A percentile compares a stretch with the other conserved stretches of the same genome.
Conservation (phyloP, 2,329 filamentous ascomycete species). For the Botrytis sinoallii region DNA sequence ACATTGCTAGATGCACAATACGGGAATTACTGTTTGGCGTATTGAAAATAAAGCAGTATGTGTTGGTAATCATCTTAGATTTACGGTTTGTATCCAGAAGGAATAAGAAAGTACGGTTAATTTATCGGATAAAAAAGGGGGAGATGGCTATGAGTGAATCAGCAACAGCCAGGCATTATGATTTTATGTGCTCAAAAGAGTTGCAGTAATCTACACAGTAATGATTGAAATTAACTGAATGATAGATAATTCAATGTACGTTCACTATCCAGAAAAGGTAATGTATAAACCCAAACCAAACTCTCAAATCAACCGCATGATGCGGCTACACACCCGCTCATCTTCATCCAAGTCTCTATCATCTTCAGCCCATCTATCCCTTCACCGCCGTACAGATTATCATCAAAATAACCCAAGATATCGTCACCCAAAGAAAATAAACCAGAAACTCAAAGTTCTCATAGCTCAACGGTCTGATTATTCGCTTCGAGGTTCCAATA, state of each 20-base stretch:
- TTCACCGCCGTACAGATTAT: neutral
- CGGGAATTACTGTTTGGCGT: neutral
- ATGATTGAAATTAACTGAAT: neutral
- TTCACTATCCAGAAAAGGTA: neutral
- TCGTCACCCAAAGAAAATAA: rapidly evolving
- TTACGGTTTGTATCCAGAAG: neutral
- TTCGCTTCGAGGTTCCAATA: neutral
- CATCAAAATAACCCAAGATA: neutral
- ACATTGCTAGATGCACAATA: neutral
- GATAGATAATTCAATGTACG: rapidly evolving
- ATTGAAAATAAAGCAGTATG: too few species aligned
- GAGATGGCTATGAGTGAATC: neutral
- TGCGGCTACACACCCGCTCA: neutral
- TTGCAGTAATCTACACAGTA: rapidly evolving
- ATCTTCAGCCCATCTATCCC: neutral
- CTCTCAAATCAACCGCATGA: neutral
- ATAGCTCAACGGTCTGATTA: neutral
- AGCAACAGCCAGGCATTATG: neutral
- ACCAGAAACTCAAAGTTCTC: neutral
- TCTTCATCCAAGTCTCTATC: neutral
- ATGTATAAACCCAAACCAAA: too few species aligned
- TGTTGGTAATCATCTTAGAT: neutral
- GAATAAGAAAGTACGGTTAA: neutral
- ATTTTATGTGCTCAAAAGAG: rapidly evolving
- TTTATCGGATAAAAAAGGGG: neutral